These are phyloP conservation scores for Elsinoe arachidis DNA, from an alignment of 2,329 filamentous ascomycete genomes.

Conservation along the genomic window DNA sequence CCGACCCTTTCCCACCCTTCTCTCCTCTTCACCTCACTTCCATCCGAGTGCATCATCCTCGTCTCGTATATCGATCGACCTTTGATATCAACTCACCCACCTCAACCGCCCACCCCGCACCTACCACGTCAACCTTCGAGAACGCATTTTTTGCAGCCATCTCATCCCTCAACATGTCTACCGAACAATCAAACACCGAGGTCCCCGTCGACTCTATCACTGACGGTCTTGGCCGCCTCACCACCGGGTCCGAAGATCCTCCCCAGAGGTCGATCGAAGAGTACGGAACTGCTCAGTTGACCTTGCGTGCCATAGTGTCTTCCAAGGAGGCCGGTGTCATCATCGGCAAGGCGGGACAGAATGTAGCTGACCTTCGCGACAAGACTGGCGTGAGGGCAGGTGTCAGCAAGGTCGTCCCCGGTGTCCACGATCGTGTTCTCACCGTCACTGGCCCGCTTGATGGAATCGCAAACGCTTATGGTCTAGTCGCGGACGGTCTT, in stretches of 20 bases:
- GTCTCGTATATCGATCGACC: slow-evolving; percentile 10
- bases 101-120: slow-evolving; percentile 5
- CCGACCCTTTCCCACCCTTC: not conserved
- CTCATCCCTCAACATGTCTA: slow-evolving; percentile 30
- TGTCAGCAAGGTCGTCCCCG: slow-evolving; percentile 96
- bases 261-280: slow-evolving; percentile 95
- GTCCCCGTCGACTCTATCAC: slow-evolving; percentile 29
- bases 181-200: slow-evolving; percentile 29
- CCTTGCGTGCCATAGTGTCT: slow-evolving; percentile 92
- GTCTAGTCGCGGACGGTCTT: slow-evolving; percentile 82
- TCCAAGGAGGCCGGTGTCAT: slow-evolving; percentile 99
- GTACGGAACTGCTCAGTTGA: slow-evolving; percentile 86
- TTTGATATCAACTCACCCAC: not conserved
- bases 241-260: slow-evolving; percentile 52
- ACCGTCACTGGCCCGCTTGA: slow-evolving; percentile 88
- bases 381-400: slow-evolving; percentile 97
- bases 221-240: slow-evolving; percentile 35
- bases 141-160: slow-evolving; percentile 12
- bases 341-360: slow-evolving; percentile 97
- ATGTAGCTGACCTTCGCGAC: slow-evolving; percentile 91
- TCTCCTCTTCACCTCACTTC: not conserved
- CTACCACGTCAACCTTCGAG: slow-evolving; percentile 3
- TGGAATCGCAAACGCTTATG: slow-evolving; percentile 83
- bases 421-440: slow-evolving; percentile 92
- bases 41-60: slow-evolving; percentile 4